Conservation (phyloP, 345 rosid genomes). For the Turnera subulata region DNA sequence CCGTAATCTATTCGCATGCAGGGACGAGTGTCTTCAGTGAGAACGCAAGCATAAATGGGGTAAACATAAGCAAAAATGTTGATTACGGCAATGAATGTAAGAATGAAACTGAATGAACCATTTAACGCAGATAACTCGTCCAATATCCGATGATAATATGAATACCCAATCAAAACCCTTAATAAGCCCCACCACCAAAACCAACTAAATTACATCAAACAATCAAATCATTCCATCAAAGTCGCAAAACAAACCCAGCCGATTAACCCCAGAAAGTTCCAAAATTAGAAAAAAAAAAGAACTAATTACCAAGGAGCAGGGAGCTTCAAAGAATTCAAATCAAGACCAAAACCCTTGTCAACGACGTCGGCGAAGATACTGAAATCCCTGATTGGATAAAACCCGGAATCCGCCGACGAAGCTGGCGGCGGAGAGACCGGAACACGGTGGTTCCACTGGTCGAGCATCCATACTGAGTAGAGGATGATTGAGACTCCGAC, state of each 20-base stretch:
- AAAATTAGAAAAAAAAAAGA: constrained; percentile 6
- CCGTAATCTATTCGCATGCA: neutral
- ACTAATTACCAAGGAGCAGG: constrained; percentile 77
- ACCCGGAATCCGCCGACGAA: constrained; percentile 35
- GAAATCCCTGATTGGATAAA: constrained; percentile 17
- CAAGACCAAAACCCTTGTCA: constrained; percentile 38
- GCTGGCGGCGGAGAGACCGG: constrained; percentile 47
- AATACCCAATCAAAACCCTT: neutral
- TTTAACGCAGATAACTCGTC: neutral
- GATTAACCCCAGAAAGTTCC: neutral
- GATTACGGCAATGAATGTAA: no score
- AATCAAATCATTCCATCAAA: neutral
- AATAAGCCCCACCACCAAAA: neutral
- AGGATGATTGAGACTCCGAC: constrained; percentile 55
- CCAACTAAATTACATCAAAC: neutral
- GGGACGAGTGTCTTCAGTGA: neutral
- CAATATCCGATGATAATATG: neutral
- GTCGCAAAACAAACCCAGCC: neutral
- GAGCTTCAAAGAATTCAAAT: constrained; percentile 51
- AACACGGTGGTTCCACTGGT: constrained; percentile 58
- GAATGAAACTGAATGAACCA: no score
- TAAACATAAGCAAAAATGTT: no score
- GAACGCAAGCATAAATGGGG: no score
- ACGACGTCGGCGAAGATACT: constrained; percentile 30
- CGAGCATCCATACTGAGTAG: constrained; percentile 86